Evolutionary conservation across 805 yeast species (phyloP).

Genomic region (Saccharomycopsis babjevae): DNA sequence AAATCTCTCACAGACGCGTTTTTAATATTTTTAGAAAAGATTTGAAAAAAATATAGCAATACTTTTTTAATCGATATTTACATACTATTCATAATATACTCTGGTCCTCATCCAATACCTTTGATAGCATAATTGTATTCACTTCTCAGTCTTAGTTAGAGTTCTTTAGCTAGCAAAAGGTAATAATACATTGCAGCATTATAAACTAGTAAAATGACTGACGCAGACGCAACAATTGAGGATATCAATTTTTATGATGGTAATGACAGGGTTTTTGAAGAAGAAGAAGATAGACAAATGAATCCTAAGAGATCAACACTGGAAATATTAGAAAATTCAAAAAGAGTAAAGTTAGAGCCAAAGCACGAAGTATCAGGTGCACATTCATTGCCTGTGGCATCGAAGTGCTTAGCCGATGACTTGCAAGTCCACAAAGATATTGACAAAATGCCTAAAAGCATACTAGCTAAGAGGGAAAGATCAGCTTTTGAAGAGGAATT

Average conservation of each 20-base stretch:
- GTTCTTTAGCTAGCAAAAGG: neutral
- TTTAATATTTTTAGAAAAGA: too few relatives aligned
- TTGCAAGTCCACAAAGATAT: slow-evolving; percentile 8
- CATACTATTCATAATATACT: too few relatives aligned
- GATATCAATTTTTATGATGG: neutral
- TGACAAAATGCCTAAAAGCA: neutral
- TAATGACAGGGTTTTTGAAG: neutral
- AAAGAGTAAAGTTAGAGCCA: slow-evolving; percentile 10
- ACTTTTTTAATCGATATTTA: neutral
- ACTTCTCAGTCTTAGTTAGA: too few relatives aligned
- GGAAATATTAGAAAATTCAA: neutral
- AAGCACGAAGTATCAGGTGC: slow-evolving; percentile 13
- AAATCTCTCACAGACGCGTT: neutral
- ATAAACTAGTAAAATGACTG: neutral
- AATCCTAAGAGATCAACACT: neutral
- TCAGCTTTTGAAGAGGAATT: slow-evolving; percentile 47
- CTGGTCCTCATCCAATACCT: too few relatives aligned
- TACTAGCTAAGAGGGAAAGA: slow-evolving; percentile 26
- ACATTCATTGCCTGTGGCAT: slow-evolving; percentile 14
- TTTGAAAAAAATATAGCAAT: neutral
- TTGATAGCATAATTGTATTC: too few relatives aligned
- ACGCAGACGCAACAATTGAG: neutral
- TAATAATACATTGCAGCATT: neutral
- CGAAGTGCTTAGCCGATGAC: neutral
- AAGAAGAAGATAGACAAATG: neutral